phyloP scores from a whole-genome alignment of 768 basidiomycete species.

The Mycena metata region DNA sequence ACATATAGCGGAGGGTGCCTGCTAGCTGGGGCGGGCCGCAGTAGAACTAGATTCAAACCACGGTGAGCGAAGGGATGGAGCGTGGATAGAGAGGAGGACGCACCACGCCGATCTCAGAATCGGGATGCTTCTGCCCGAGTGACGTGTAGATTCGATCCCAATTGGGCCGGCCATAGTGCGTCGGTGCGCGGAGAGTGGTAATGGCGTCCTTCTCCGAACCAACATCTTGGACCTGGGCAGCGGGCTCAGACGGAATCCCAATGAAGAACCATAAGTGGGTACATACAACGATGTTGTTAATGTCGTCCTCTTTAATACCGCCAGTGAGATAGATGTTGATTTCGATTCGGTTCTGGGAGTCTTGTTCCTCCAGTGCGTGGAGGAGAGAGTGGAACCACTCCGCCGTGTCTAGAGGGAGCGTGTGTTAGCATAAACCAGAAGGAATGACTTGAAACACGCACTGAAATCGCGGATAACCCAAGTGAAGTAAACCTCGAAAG shows the following conservation, averaged over 20 bases:
- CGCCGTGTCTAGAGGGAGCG: no score
- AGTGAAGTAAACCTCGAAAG: conserved; percentile 80
- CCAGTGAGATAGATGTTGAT: conserved; percentile 96
- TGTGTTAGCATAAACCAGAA: no score
- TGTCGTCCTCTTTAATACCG: conserved; percentile 91
- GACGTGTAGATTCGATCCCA: conserved; percentile 83
- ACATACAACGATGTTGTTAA: conserved; percentile 90
- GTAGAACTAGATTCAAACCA: conserved; percentile 56
- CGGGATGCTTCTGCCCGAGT: conserved; percentile 85
- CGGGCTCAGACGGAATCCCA: neutral
- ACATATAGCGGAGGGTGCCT: conserved; percentile 65
- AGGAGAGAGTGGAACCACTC: conserved; percentile 97
- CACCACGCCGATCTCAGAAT: conserved; percentile 92
- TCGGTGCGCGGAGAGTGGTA: conserved; percentile 89
- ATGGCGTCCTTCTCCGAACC: conserved; percentile 95
- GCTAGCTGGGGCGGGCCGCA: conserved; percentile 72
- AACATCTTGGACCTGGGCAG: conserved; percentile 82
- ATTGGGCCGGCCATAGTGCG: conserved; percentile 93
- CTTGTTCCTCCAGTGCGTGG: conserved; percentile 94
- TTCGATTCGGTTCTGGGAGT: conserved; percentile 87
- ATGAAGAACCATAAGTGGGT: conserved; percentile 5
- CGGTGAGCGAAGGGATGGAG: neutral
- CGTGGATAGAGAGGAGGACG: conserved; percentile 40
- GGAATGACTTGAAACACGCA: no score
- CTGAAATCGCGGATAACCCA: conserved; percentile 97